Evolutionary conservation across 2,329 filamentous ascomycete genomes (phyloP).

Genomic region (Pleoardoris graminearum): DNA sequence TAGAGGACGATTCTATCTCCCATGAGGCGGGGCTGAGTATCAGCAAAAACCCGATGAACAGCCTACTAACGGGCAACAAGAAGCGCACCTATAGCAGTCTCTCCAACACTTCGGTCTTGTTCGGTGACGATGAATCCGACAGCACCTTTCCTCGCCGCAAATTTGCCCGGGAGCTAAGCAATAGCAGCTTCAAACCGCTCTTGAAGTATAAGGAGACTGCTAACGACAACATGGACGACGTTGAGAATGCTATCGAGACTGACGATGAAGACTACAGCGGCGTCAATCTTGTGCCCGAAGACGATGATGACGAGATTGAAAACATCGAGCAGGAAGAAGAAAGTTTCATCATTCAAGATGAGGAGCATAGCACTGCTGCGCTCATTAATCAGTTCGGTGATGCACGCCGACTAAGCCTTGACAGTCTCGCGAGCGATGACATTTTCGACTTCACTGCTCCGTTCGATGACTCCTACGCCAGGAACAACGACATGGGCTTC

Average conservation of each 20-base stretch:
- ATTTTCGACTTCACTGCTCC: slow-evolving; percentile 39
- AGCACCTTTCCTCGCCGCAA: slow-evolving; percentile 45
- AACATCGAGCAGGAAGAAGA: slow-evolving; percentile 79
- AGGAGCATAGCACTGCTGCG: slow-evolving; percentile 32
- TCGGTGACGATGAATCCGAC: slow-evolving; percentile 40
- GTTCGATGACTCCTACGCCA: slow-evolving; percentile 27
- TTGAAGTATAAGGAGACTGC: slow-evolving; percentile 40
- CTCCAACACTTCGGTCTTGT: slow-evolving; percentile 44
- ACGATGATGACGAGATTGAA: slow-evolving; percentile 75
- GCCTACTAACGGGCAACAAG: slow-evolving; percentile 37
- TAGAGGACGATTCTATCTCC: slow-evolving; percentile 34
- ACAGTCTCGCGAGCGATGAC: slow-evolving; percentile 39
- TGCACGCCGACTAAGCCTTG: slow-evolving; percentile 40
- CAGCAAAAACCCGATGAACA: slow-evolving; percentile 35
- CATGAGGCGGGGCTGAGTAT: slow-evolving; percentile 35
- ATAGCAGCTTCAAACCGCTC: slow-evolving; percentile 36
- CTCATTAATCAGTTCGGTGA: slow-evolving; percentile 38
- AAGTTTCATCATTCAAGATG: slow-evolving; percentile 64
- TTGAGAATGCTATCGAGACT: slow-evolving; percentile 44
- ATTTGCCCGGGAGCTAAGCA: slow-evolving; percentile 43
- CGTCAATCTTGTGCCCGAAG: slow-evolving; percentile 77
- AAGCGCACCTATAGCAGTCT: slow-evolving; percentile 47
- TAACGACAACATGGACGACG: slow-evolving; percentile 20
- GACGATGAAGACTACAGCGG: slow-evolving; percentile 64
- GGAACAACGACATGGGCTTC: slow-evolving; percentile 37